Percentiles rank a stretch among this genome's conserved stretches.
These are phyloP conservation scores for Zygosaccharomyces gambellarensis DNA, from an alignment of 805 yeast species.

Conservation along the genomic window DNA sequence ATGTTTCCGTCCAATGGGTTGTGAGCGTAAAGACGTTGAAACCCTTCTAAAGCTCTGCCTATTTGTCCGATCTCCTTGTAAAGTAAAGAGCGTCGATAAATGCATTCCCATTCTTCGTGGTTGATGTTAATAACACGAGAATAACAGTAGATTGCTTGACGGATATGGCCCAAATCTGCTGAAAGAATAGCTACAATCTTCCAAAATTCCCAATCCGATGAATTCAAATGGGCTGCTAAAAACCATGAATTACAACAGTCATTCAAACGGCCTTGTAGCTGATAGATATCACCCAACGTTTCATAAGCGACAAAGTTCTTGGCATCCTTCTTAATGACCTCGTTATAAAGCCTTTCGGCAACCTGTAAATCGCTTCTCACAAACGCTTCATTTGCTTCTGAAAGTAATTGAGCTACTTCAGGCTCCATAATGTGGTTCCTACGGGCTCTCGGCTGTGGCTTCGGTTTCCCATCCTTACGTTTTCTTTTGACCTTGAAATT, in stretches of 20 bases:
- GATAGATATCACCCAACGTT: conserved; percentile 79
- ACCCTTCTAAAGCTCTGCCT: conserved; percentile 70
- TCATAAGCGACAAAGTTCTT: conserved; percentile 79
- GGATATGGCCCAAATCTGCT: conserved; percentile 56
- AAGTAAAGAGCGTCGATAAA: conserved; percentile 61
- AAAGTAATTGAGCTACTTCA: conserved; percentile 60
- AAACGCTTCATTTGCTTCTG: conserved; percentile 77
- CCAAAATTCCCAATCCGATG: conserved; percentile 76
- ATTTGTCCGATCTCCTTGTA: conserved; percentile 61
- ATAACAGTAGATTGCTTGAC: conserved; percentile 78
- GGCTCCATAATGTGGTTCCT: conserved; percentile 54
- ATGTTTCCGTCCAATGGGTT: conserved; percentile 59
- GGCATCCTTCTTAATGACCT: conserved; percentile 73
- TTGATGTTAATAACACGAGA: conserved; percentile 54
- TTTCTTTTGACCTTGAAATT: conserved; percentile 50
- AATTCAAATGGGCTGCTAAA: conserved; percentile 71
- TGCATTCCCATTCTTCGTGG: conserved; percentile 47
- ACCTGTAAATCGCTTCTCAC: conserved; percentile 55
- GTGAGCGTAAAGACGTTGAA: conserved; percentile 50
- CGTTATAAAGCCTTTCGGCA: conserved; percentile 57
- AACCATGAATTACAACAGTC: conserved; percentile 80
- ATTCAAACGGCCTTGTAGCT: conserved; percentile 57
- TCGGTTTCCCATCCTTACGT: conserved; percentile 35
- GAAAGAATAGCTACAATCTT: conserved; percentile 67
- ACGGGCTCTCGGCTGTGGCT: conserved; percentile 18